phyloP scores from a whole-genome alignment of 2,329 filamentous ascomycete species.

The Hypoxylon sp. region DNA sequence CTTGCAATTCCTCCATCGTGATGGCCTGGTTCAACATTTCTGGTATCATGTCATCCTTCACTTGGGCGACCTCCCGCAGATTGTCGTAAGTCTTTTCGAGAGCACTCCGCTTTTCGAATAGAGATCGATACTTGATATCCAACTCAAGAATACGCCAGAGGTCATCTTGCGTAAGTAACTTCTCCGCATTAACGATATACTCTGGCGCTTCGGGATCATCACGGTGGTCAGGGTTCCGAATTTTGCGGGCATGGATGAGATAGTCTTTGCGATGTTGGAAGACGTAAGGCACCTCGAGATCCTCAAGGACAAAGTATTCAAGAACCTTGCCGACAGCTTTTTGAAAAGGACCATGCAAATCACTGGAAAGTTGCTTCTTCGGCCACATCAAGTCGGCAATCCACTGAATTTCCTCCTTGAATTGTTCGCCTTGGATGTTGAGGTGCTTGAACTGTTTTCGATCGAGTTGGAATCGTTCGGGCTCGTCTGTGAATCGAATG shows the following conservation, averaged over 20 bases:
- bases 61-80: slow-evolving; percentile 71
- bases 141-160: slow-evolving; percentile 95
- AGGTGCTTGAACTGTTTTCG: slow-evolving; percentile 89
- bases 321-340: slow-evolving; percentile 92
- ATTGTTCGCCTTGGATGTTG: slow-evolving; percentile 84
- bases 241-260: slow-evolving; percentile 88
- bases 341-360: slow-evolving; percentile 86
- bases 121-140: slow-evolving; percentile 93
- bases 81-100: slow-evolving; percentile 85
- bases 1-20: slow-evolving; percentile 95
- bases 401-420: slow-evolving; percentile 92
- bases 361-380: slow-evolving; percentile 81
- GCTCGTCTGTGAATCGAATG: slow-evolving; percentile 90
- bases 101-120: slow-evolving; percentile 91
- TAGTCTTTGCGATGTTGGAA: slow-evolving; percentile 99
- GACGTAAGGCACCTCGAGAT: slow-evolving; percentile 96
- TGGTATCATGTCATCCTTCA: slow-evolving; percentile 82
- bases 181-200: slow-evolving; percentile 83
- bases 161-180: slow-evolving; percentile 91
- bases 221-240: slow-evolving; percentile 70
- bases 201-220: slow-evolving; percentile 80
- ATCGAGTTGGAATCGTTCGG: slow-evolving; percentile 93
- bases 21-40: slow-evolving; percentile 84
- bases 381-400: slow-evolving; percentile 91
- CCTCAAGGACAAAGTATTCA: slow-evolving; percentile 94